A percentile compares a stretch with the other conserved stretches of the same genome.
Evolutionary conservation across 73 alveolate genomes (phyloP).

Genomic region (Paramecium tetraurelia): DNA sequence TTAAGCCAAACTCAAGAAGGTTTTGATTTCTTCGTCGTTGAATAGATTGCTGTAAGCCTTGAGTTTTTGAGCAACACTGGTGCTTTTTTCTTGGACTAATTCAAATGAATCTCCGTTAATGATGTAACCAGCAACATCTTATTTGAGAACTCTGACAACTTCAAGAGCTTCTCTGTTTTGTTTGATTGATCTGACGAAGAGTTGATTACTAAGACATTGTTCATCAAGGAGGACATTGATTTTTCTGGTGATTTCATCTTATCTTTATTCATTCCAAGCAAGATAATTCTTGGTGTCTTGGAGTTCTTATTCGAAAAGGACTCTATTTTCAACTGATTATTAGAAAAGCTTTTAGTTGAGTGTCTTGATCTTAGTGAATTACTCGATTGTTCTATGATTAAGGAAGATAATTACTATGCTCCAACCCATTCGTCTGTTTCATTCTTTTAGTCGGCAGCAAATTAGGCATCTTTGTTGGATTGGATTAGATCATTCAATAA

Average conservation of each 20-base stretch:
- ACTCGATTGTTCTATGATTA: background rate
- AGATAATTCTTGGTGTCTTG: constrained; percentile 23
- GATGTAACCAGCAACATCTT: constrained; percentile 45
- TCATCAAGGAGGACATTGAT: constrained; percentile 15
- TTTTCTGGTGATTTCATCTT: constrained; percentile 45
- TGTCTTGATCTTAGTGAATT: constrained; percentile 23
- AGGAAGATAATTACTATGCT: background rate
- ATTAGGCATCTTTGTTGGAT: constrained; percentile 31
- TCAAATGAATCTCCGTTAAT: constrained; percentile 42
- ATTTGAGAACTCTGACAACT: constrained; percentile 41
- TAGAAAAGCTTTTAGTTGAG: background rate
- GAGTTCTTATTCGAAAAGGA: background rate
- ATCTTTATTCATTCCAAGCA: constrained; percentile 49
- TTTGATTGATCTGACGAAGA: constrained; percentile 43
- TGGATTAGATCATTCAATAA: background rate
- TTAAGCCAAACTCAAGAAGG: background rate
- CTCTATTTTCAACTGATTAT: constrained; percentile 1
- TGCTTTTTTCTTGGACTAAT: background rate
- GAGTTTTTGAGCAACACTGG: constrained; percentile 17
- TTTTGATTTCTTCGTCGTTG: background rate
- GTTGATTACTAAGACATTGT: constrained; percentile 17
- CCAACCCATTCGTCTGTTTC: constrained; percentile 53
- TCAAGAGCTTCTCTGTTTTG: constrained; percentile 26
- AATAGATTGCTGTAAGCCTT: constrained; percentile 27
- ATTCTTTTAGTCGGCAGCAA: constrained; percentile 39